phyloP scores from a whole-genome alignment of 345 rosid genomes.

The Ricinus communis region DNA sequence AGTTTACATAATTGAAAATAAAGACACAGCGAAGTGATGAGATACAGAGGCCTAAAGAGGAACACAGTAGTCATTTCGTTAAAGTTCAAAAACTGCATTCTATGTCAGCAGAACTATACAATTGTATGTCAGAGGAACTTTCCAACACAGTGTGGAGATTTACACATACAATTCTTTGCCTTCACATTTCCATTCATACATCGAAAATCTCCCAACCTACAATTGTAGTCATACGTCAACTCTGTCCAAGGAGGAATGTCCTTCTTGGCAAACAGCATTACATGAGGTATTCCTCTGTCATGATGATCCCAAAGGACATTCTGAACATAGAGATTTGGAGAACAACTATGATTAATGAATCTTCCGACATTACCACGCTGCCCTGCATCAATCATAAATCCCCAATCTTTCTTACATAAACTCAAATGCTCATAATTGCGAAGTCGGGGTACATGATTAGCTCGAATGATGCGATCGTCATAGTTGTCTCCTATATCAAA shows the following conservation, averaged over 20 bases:
- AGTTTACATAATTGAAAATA: too few species aligned
- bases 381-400: background rate
- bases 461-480: too few species aligned
- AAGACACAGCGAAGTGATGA: too few species aligned
- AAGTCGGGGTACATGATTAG: too few species aligned
- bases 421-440: too few species aligned
- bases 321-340: conserved; percentile 19
- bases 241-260: conserved; percentile 15
- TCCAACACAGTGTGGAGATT: background rate
- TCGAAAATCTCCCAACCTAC: background rate
- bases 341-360: conserved; percentile 24
- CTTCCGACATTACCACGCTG: conserved; percentile 13
- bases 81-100: too few species aligned
- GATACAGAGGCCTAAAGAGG: too few species aligned
- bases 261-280: conserved; percentile 22
- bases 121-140: background rate
- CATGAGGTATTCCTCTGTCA: background rate
- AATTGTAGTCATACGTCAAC: conserved; percentile 15
- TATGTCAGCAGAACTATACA: too few species aligned
- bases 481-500: conserved; percentile 13
- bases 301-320: conserved; percentile 5
- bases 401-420: background rate
- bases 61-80: too few species aligned
- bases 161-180: conserved; percentile 15
- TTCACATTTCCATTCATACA: conserved; percentile 2